Conservation (phyloP, 192 early-diverging fungal genomes). For the Rhizophagus clarus region DNA sequence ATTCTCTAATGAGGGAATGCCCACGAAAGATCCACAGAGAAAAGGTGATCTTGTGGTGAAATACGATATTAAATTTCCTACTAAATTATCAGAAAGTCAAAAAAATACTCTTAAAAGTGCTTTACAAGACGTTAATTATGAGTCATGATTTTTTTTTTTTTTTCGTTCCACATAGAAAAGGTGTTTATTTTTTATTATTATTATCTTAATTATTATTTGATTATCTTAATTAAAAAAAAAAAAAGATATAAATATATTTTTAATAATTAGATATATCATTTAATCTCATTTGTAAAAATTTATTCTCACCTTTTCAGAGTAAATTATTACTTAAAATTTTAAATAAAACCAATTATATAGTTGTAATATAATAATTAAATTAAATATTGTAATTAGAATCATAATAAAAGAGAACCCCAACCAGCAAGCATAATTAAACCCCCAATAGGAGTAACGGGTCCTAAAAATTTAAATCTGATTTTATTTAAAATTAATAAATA, state of each 20-base stretch:
- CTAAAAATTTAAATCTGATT: constrained; percentile 39
- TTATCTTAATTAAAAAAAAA: too few relatives aligned
- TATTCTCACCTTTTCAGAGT: too few relatives aligned
- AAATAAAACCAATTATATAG: too few relatives aligned
- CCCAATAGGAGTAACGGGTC: constrained; percentile 58
- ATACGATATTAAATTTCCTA: constrained; percentile 81
- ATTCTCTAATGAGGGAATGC: constrained; percentile 89
- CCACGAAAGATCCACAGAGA: constrained; percentile 75
- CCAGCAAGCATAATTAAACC: constrained; percentile 56
- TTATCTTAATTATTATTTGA: too few relatives aligned
- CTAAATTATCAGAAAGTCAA: constrained; percentile 63
- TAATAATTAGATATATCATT: too few relatives aligned
- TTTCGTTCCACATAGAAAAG: too few relatives aligned
- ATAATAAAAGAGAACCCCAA: constrained; percentile 46
- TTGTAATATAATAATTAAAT: too few relatives aligned
- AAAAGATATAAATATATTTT: too few relatives aligned
- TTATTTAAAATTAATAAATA: constrained; percentile 50
- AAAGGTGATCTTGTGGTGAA: constrained; percentile 89
- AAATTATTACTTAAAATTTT: too few relatives aligned
- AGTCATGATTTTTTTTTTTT: too few relatives aligned
- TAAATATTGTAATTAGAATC: not conserved
- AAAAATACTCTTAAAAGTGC: constrained; percentile 65
- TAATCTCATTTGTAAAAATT: too few relatives aligned
- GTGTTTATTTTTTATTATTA: too few relatives aligned
- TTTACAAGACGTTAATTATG: constrained; percentile 23